Percentiles rank a stretch among this genome's conserved stretches.
phyloP scores from a whole-genome alignment of 495 filamentous ascomycete species.

The Aspergillus mulundensis region DNA sequence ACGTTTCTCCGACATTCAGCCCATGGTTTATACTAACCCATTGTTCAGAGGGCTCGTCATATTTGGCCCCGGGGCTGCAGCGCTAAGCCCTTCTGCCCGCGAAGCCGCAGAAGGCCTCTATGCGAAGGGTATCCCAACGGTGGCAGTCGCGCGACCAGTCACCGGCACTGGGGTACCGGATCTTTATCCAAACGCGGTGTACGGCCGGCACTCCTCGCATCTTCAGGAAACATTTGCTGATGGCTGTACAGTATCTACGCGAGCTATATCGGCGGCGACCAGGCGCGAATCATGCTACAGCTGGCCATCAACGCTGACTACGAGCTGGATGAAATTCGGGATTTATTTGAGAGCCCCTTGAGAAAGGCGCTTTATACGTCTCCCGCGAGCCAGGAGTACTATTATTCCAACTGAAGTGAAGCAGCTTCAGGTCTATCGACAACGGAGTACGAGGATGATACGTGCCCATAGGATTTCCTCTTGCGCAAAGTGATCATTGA shows the following conservation, averaged over 20 bases:
- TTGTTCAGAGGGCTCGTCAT: not conserved
- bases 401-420: too few relatives aligned
- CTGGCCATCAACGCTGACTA: not conserved
- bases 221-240: too few relatives aligned
- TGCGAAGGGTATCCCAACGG: not conserved
- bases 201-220: not conserved
- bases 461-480: too few relatives aligned
- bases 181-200: not conserved
- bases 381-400: too few relatives aligned
- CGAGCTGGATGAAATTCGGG: not conserved
- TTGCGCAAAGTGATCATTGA: too few relatives aligned
- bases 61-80: not conserved
- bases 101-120: conserved; percentile 1
- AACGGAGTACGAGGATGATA: too few relatives aligned
- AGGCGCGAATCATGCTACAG: conserved; percentile 1
- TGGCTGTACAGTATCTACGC: not conserved
- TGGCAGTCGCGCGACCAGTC: not conserved
- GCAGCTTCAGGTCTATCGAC: too few relatives aligned
- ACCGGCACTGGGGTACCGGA: not conserved
- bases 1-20: not conserved
- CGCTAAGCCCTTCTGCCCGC: not conserved
- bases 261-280: not conserved
- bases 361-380: too few relatives aligned
- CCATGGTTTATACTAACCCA: too few relatives aligned
- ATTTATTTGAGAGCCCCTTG: too few relatives aligned